Conservation (phyloP, 148 eudicot species). For the Rhododendron kiyosumense region DNA sequence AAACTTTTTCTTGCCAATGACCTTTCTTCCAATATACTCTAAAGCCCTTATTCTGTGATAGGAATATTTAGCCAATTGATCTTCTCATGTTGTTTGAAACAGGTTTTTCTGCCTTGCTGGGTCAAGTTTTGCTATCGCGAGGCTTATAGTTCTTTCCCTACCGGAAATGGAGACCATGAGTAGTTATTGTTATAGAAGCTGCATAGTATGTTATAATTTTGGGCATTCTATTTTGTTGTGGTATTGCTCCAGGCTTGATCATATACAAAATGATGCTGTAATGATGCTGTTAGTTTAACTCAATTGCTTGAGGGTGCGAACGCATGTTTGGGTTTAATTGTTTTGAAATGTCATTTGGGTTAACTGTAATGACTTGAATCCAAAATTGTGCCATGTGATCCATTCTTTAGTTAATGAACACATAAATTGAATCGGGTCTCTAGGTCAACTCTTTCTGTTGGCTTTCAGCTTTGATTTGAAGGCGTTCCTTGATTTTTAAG, state of each 20-base stretch:
- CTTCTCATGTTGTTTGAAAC: neutral
- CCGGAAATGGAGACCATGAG: neutral
- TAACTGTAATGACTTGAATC: neutral
- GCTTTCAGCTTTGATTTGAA: neutral
- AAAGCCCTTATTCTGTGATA: neutral
- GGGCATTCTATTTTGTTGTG: neutral
- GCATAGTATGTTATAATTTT: neutral
- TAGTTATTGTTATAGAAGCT: neutral
- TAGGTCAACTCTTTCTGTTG: too few species aligned
- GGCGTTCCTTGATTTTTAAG: too few species aligned
- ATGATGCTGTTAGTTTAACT: neutral
- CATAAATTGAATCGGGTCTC: too few species aligned
- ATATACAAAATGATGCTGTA: neutral
- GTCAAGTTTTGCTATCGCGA: neutral
- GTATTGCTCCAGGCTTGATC: neutral
- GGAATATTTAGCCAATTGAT: neutral
- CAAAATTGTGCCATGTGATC: neutral
- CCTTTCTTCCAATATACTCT: neutral
- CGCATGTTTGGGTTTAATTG: neutral
- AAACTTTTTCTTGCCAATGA: neutral
- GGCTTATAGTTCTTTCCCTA: neutral
- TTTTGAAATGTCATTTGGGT: neutral
- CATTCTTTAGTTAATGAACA: neutral
- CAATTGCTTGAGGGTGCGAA: neutral
- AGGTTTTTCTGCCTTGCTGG: neutral